Evolutionary conservation across 2,329 filamentous ascomycete genomes (phyloP).

Genomic region (Aspergillus sojae): DNA sequence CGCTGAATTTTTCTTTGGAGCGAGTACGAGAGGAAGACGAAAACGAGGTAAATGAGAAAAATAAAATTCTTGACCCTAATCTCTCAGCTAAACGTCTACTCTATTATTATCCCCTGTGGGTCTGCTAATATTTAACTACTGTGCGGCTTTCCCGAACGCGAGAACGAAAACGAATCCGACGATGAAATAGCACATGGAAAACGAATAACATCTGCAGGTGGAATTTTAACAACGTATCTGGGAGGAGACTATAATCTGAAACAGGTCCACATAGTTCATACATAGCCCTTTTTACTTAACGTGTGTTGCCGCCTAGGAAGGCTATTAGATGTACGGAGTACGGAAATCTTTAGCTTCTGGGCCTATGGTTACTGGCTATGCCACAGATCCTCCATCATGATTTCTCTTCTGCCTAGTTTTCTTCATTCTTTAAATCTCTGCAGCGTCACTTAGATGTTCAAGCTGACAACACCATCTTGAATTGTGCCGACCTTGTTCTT

Average conservation of each 20-base stretch:
- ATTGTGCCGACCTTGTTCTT: background rate
- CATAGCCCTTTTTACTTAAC: background rate
- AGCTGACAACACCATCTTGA: background rate
- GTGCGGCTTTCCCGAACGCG: background rate
- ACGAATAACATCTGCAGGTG: background rate
- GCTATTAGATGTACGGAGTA: background rate
- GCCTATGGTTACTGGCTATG: background rate
- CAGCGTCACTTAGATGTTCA: background rate
- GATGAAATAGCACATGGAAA: background rate
- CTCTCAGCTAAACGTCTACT: background rate
- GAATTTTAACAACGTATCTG: background rate
- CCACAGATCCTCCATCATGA: background rate
- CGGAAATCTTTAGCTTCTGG: background rate
- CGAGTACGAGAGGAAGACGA: background rate
- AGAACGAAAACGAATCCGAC: background rate
- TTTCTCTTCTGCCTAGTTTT: background rate
- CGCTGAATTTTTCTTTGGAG: background rate
- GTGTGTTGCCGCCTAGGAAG: background rate
- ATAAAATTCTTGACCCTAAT: too few relatives aligned
- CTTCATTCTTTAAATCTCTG: background rate
- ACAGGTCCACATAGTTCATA: background rate
- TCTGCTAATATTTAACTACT: background rate
- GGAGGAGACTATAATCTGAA: background rate
- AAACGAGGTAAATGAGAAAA: background rate
- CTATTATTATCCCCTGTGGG: background rate